These are phyloP conservation scores for Tolypocladium ovalisporum DNA, from an alignment of 2,329 filamentous ascomycete species.

Conservation along the genomic window DNA sequence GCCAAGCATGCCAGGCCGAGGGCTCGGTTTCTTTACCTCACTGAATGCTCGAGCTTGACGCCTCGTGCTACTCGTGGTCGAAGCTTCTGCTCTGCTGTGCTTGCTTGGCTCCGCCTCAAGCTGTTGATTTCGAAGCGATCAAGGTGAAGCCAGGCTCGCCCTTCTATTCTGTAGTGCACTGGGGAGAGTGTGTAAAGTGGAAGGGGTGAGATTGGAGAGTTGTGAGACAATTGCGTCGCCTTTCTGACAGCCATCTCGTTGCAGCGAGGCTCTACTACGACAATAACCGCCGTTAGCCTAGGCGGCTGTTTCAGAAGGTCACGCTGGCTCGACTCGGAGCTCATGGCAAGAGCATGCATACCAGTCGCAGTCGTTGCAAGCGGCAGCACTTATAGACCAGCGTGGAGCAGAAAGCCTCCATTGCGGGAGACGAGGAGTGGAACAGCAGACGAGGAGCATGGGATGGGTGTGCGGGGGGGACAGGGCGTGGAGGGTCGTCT, in stretches of 20 bases:
- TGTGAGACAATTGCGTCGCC: not conserved
- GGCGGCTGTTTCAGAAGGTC: not conserved
- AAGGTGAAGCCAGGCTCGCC: not conserved
- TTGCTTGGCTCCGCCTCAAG: not conserved
- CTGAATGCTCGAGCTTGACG: not conserved
- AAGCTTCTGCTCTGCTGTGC: not conserved
- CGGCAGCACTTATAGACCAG: not conserved
- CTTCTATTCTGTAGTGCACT: not conserved
- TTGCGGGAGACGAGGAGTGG: not conserved
- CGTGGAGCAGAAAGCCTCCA: not conserved
- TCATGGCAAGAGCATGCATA: not conserved
- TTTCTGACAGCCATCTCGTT: not conserved
- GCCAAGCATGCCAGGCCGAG: not conserved
- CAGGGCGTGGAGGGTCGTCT: not conserved
- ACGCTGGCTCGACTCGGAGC: not conserved
- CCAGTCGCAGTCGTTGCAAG: not conserved
- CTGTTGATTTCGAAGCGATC: not conserved
- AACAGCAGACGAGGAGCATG: not conserved
- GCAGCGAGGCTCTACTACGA: not conserved
- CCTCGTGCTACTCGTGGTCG: not conserved
- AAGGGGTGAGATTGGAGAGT: not conserved
- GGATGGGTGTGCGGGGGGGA: not conserved
- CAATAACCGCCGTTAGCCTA: not conserved
- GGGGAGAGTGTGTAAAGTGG: not conserved
- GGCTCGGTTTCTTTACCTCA: not conserved